Evolutionary conservation across 129 eudicot species (phyloP), one percentile per base, ranked within the genome.

Genomic region (Chrysanthemum makinoi): DNA sequence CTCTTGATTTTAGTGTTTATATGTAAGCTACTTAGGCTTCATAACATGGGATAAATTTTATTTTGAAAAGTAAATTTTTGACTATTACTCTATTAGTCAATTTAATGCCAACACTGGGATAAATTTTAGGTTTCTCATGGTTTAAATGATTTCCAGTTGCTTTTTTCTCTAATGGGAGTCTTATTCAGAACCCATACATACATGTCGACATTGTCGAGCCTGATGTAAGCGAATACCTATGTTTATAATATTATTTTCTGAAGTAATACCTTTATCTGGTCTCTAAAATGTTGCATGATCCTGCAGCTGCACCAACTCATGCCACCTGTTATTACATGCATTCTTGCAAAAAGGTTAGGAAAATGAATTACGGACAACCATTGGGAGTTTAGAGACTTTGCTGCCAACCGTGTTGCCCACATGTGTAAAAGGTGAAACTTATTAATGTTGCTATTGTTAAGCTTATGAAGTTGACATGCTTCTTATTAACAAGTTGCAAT

Each of bases 131-230:
- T 87, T 67, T 68, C 94, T 71, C 94, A 85, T 64, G 86, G 87
- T 74, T 63, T 84, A 53, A 83, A 80, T 30, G 80, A 87, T 68
- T 87, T 84, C 30, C 67, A 52, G 48, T 78, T 87, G 61, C 85
- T 87, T 87, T 62, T 84, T 84, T 72, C 89, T 71, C 75, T 84
- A 70, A 87, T 87, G 89, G 89, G 79, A 87, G 94, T 77, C 94
- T 84, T 70, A 80, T 87, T 18, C 81, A 82, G 78, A 87, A 87
- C 69, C 89, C 94, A 14, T 89, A 84, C 80, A 77, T 87, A 79
- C 85, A 80, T 10, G 64, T 87, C 8, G 94, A 87, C 24, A 22
- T 22, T 22, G 24, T 22, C 24, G 24, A 22, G 80, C 89, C 85
- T 75, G 84, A 87, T 77, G 94, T 84, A 73, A 80, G 87, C 72